Evolutionary conservation across 23 red algal genomes (phyloP).

Genomic region (Gracilariopsis chorda): DNA sequence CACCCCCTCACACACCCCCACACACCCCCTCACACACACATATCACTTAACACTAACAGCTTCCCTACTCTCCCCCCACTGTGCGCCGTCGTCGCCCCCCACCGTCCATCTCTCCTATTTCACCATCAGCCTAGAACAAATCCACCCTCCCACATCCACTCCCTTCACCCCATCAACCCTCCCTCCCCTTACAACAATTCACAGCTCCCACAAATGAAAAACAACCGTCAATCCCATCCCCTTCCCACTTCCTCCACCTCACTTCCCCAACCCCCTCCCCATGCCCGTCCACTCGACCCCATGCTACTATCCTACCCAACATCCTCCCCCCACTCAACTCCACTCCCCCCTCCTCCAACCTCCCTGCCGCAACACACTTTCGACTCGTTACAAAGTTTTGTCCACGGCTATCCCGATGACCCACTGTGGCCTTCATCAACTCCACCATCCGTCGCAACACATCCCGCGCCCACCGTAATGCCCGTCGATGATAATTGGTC

Average conservation of each 20-base stretch:
- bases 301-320: background rate
- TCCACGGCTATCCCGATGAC: slow-evolving; percentile 9
- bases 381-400: background rate
- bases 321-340: background rate
- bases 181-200: too few relatives aligned
- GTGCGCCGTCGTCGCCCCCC: too few relatives aligned
- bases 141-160: too few relatives aligned
- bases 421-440: background rate
- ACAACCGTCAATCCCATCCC: too few relatives aligned
- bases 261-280: background rate
- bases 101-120: too few relatives aligned
- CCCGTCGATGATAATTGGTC: background rate
- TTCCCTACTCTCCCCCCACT: too few relatives aligned
- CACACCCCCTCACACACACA: background rate
- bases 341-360: background rate
- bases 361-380: too few relatives aligned
- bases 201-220: too few relatives aligned
- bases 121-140: too few relatives aligned
- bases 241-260: too few relatives aligned
- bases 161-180: too few relatives aligned
- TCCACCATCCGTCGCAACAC: background rate
- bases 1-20: background rate
- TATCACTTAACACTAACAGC: too few relatives aligned
- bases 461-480: background rate
- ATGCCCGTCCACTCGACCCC: background rate